Evolutionary conservation across 2,329 filamentous ascomycete genomes (phyloP).

Genomic region (Colletotrichum sp.): DNA sequence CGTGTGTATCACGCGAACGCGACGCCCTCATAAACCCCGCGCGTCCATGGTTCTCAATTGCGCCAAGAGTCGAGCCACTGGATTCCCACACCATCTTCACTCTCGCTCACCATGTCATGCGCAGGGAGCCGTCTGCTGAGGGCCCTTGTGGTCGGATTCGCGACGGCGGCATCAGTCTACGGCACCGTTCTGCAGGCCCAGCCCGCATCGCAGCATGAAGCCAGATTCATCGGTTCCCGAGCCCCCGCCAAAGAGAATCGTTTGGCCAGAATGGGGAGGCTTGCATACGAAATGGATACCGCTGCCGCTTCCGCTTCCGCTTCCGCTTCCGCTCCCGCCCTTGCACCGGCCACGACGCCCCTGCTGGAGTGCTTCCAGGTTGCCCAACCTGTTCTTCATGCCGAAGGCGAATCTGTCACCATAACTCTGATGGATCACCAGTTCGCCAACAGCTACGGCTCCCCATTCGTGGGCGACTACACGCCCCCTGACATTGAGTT

Average conservation of each 20-base stretch:
- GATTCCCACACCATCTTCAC: not conserved
- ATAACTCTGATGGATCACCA: conserved; percentile 70
- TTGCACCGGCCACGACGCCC: not conserved
- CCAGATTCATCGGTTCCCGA: not conserved
- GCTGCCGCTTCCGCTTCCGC: not conserved
- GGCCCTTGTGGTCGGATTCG: not conserved
- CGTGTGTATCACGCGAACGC: not conserved
- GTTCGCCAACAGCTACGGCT: conserved; percentile 75
- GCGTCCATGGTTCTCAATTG: not conserved
- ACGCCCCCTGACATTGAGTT: conserved; percentile 72
- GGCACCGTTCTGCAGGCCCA: not conserved
- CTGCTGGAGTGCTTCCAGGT: conserved; percentile 72
- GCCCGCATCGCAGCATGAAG: not conserved
- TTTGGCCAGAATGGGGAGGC: not conserved
- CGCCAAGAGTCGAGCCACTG: not conserved
- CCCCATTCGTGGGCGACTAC: conserved; percentile 73
- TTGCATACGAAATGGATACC: conserved; percentile 1
- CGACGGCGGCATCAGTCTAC: not conserved
- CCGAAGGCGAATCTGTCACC: conserved; percentile 34
- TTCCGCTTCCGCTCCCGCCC: not conserved
- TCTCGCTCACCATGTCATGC: not conserved
- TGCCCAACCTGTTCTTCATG: conserved; percentile 66
- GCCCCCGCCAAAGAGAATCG: not conserved
- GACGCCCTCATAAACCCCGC: not conserved
- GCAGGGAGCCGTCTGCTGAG: not conserved